phyloP scores from a whole-genome alignment of 352 stramenopile species.

The Pythium scleroteichum region DNA sequence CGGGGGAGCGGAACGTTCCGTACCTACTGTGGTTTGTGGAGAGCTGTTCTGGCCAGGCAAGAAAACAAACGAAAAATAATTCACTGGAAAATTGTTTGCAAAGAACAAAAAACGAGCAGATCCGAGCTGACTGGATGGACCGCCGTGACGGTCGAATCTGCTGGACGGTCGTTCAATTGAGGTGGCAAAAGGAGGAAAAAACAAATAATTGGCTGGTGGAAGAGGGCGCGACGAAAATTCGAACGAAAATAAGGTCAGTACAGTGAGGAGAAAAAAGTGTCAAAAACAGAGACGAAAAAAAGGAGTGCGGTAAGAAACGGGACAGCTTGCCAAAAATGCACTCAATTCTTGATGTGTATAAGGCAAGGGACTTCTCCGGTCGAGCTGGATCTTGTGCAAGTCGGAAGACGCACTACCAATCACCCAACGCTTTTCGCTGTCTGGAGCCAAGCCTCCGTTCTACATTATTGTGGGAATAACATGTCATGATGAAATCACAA shows the following conservation, averaged over 20 bases:
- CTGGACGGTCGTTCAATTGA: not conserved
- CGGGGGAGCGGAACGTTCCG: too few relatives aligned
- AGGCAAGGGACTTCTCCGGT: too few relatives aligned
- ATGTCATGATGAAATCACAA: too few relatives aligned
- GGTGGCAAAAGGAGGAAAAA: not conserved
- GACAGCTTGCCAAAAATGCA: not conserved
- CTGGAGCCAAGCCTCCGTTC: too few relatives aligned
- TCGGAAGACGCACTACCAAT: too few relatives aligned
- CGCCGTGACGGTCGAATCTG: not conserved
- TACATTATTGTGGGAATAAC: too few relatives aligned
- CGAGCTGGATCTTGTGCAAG: too few relatives aligned
- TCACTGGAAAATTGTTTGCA: not conserved
- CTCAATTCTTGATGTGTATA: not conserved
- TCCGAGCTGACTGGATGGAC: not conserved
- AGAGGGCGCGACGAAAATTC: not conserved
- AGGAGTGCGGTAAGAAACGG: not conserved
- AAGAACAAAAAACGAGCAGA: conserved; percentile 3
- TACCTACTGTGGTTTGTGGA: too few relatives aligned
- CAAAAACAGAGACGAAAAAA: conserved; percentile 1
- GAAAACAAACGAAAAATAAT: not conserved
- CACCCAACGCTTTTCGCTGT: too few relatives aligned
- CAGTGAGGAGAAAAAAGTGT: not conserved
- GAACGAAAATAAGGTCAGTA: conserved; percentile 1
- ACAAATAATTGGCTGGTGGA: not conserved
- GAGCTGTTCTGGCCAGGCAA: not conserved